Conservation (phyloP, 179 eudicot species). For the Nepenthes alata region DNA sequence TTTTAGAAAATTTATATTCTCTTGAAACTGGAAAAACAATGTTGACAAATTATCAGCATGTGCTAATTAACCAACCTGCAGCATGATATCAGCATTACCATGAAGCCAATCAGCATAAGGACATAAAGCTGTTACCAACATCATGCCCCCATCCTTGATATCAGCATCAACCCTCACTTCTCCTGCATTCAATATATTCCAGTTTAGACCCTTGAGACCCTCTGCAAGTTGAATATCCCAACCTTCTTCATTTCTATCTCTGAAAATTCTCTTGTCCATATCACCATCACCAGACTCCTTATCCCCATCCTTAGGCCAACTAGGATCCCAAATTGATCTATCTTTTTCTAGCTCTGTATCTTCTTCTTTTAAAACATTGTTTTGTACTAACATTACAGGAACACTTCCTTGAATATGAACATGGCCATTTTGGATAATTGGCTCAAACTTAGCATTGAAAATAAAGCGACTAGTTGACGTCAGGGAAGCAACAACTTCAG, state of each 20-base stretch:
- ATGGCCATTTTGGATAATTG: slow-evolving; percentile 89
- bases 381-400: slow-evolving; percentile 65
- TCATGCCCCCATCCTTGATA: slow-evolving; percentile 98
- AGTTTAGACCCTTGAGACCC: slow-evolving; percentile 79
- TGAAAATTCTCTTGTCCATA: slow-evolving; percentile 46
- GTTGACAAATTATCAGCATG: neutral
- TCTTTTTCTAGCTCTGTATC: slow-evolving; percentile 40
- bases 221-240: slow-evolving; percentile 95
- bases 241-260: slow-evolving; percentile 80
- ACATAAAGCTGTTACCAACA: slow-evolving; percentile 86
- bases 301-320: slow-evolving; percentile 62
- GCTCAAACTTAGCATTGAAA: slow-evolving; percentile 96
- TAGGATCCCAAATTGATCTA: slow-evolving; percentile 62
- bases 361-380: slow-evolving; percentile 48
- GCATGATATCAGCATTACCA: slow-evolving; percentile 91
- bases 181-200: slow-evolving; percentile 88
- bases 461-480: slow-evolving; percentile 89
- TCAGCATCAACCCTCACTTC: slow-evolving; percentile 99
- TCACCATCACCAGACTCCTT: slow-evolving; percentile 47
- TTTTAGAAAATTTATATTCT: neutral
- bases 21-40: neutral
- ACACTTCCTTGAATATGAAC: slow-evolving; percentile 98
- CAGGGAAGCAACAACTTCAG: slow-evolving; percentile 95
- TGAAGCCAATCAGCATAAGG: slow-evolving; percentile 97
- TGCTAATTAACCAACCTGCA: slow-evolving; percentile 53